Percentiles rank a stretch among this genome's conserved stretches.
phyloP scores from a whole-genome alignment of 352 stramenopile species.

The Phytopythium sindhum region DNA sequence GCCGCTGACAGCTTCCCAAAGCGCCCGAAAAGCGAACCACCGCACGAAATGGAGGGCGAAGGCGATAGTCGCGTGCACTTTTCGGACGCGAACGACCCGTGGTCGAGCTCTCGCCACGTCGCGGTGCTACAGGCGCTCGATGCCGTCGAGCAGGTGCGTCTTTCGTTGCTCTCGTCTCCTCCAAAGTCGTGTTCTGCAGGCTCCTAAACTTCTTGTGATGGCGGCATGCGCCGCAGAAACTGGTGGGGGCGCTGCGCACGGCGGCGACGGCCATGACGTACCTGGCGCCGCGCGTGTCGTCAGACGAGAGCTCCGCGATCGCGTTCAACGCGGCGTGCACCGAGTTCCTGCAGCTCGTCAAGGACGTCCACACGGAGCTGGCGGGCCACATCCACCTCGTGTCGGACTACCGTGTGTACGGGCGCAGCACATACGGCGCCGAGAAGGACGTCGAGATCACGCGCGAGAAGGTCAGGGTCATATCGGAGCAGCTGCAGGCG shows the following conservation, averaged over 20 bases:
- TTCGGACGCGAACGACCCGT: constrained; percentile 62
- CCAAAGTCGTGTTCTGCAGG: not conserved
- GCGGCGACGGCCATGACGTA: constrained; percentile 65
- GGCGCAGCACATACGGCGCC: constrained; percentile 78
- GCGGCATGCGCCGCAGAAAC: constrained; percentile 76
- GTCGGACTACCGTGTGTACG: constrained; percentile 81
- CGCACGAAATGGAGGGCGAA: constrained; percentile 44
- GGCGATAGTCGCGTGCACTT: constrained; percentile 79
- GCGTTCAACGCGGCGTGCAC: constrained; percentile 76
- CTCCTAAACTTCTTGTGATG: constrained; percentile 7
- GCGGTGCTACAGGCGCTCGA: constrained; percentile 75
- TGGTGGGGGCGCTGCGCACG: constrained; percentile 69
- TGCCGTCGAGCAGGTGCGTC: constrained; percentile 64
- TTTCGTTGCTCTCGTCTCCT: not conserved
- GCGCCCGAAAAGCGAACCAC: too few relatives aligned
- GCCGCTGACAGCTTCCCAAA: not conserved
- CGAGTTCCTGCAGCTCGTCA: constrained; percentile 85
- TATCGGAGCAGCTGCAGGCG: constrained; percentile 71
- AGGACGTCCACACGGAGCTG: constrained; percentile 81
- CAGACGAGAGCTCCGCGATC: constrained; percentile 61
- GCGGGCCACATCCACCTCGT: constrained; percentile 83
- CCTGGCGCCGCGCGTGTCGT: constrained; percentile 55
- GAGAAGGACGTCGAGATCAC: constrained; percentile 79
- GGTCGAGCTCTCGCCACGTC: constrained; percentile 67
- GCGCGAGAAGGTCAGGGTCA: constrained; percentile 75